Percentiles rank a stretch among this genome's conserved stretches.
Conservation (phyloP, 345 rosid species). For the Murraya koenigii region DNA sequence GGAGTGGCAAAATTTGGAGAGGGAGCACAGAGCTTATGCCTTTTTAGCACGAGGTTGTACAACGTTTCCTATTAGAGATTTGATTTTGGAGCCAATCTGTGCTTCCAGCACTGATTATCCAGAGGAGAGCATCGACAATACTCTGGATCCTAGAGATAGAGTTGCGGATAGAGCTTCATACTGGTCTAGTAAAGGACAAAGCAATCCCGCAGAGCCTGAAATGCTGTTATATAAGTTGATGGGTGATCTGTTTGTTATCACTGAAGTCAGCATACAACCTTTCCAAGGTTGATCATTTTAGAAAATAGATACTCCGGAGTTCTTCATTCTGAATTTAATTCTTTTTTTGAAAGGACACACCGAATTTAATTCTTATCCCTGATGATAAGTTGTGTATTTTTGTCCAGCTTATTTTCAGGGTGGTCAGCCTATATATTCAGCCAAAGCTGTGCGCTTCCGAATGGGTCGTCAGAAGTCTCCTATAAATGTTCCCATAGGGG, state of each 20-base stretch:
- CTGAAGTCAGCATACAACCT: conserved; percentile 72
- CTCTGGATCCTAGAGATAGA: conserved; percentile 54
- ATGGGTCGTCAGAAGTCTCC: conserved; percentile 54
- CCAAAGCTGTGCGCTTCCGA: conserved; percentile 65
- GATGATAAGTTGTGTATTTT: conserved; percentile 14
- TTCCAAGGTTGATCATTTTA: conserved; percentile 57
- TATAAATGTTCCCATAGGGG: conserved; percentile 21
- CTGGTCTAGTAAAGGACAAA: conserved; percentile 92
- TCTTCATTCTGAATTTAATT: background rate
- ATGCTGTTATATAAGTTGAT: conserved; percentile 65
- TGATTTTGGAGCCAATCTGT: conserved; percentile 54
- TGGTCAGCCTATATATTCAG: conserved; percentile 78
- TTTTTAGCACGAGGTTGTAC: conserved; percentile 52
- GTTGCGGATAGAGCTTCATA: conserved; percentile 59
- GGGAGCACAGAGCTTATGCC: conserved; percentile 71
- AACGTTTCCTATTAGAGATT: conserved; percentile 36
- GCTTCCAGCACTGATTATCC: conserved; percentile 97
- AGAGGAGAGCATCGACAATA: conserved; percentile 69
- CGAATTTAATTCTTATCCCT: conserved; percentile 10
- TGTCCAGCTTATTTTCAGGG: conserved; percentile 72
- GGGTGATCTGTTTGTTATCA: conserved; percentile 65
- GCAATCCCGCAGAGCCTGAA: conserved; percentile 72
- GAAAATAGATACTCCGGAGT: background rate
- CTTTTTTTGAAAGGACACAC: background rate
- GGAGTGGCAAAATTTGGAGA: conserved; percentile 45